phyloP scores from a whole-genome alignment of 73 alveolate genomes.

The Symbiodinium natans region DNA sequence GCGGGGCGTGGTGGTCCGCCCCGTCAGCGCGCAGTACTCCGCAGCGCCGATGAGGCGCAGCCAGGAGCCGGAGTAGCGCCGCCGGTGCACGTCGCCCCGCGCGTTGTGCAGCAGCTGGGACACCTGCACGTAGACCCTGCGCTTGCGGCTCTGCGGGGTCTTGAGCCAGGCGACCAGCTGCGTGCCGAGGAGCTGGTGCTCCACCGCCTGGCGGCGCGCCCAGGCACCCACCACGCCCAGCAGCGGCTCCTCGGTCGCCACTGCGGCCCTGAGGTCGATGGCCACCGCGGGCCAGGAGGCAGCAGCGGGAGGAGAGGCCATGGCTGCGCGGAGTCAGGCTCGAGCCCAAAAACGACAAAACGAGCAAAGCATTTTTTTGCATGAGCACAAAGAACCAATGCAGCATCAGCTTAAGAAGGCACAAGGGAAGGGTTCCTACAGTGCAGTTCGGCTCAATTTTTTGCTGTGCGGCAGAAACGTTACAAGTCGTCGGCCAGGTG shows the following conservation, averaged over 20 bases:
- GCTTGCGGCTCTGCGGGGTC: not conserved
- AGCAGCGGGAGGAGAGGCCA: not conserved
- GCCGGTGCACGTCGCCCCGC: conserved; percentile 1
- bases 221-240: not conserved
- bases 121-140: not conserved
- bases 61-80: not conserved
- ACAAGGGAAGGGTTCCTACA: not conserved
- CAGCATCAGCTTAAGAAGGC: not conserved
- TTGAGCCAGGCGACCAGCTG: not conserved
- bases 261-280: not conserved
- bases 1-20: conserved; percentile 1
- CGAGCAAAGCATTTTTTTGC: no score
- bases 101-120: not conserved
- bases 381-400: not conserved
- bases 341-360: not conserved
- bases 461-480: no score
- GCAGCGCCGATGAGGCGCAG: not conserved
- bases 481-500: no score
- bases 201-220: not conserved
- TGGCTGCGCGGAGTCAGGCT: not conserved
- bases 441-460: no score
- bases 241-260: not conserved
- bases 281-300: not conserved
- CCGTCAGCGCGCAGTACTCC: not conserved
- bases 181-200: not conserved